Evolutionary conservation across 2,329 filamentous ascomycete species (phyloP).

Genomic region (Drechslerella stenobrocha): DNA sequence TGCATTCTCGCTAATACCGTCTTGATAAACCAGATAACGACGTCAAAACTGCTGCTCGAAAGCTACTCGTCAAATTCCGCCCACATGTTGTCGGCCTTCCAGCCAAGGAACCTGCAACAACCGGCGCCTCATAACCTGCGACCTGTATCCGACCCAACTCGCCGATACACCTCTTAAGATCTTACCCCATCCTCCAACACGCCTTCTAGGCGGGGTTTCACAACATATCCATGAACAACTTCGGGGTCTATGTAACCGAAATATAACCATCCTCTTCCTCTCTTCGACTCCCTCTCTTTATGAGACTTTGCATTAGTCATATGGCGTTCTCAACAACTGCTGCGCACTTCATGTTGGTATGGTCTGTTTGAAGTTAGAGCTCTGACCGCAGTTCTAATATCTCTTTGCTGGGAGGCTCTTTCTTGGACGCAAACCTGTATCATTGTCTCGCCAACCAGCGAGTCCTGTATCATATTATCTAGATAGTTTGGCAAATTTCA

Average conservation of each 20-base stretch:
- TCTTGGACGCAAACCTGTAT: slow-evolving; percentile 23
- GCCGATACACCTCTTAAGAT: background rate
- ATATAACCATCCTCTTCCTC: slow-evolving; percentile 3
- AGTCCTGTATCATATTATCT: slow-evolving; percentile 23
- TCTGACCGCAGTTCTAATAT: background rate
- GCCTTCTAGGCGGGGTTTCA: background rate
- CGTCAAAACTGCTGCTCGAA: slow-evolving; percentile 40
- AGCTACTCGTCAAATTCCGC: slow-evolving; percentile 41
- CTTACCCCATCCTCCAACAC: background rate
- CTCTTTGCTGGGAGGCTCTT: slow-evolving; percentile 3
- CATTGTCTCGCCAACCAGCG: no score
- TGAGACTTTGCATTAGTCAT: slow-evolving; percentile 55
- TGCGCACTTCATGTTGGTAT: slow-evolving; percentile 21
- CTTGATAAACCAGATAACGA: slow-evolving; percentile 29
- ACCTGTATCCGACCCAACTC: background rate
- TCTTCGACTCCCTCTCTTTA: slow-evolving; percentile 6
- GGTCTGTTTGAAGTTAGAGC: background rate
- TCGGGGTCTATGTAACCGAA: background rate
- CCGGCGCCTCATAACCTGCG: background rate
- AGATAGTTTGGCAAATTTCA: background rate
- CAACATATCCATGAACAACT: slow-evolving; percentile 5
- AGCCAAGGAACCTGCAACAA: slow-evolving; percentile 24
- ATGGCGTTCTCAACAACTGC: slow-evolving; percentile 55
- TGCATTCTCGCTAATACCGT: slow-evolving; percentile 10
- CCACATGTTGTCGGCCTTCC: slow-evolving; percentile 39